Base-by-base conservation (phyloP, 2,329 filamentous ascomycete genomes). In the Coniochaeta sp. region DNA sequence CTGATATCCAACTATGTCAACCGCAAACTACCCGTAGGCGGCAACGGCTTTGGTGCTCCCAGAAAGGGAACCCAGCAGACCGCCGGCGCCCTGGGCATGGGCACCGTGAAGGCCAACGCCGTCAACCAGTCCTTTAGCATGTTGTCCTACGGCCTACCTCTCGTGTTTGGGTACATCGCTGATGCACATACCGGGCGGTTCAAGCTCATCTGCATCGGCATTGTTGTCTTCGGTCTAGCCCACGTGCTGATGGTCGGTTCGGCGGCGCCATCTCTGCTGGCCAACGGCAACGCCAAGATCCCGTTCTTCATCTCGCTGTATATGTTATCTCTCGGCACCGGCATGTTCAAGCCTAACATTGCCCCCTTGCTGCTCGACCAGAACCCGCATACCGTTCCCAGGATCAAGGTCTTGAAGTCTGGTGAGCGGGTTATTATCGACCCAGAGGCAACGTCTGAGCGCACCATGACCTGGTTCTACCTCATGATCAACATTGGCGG, bases 171-270 rank as follows among this genome's bases (percentile, higher is more conserved):
- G 13, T 81, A 74, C 64, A 60, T 85, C 9, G 83, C 86, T 31
- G 87, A 91, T 63, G 75, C 83, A 53, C 83, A 82, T 58, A 78
- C 81, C 48, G 87, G 87, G 51, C 84, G 86, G 52, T 90, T 84
- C 70, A 76, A 76, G 58, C 86, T 87, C 45, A 89, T 91, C 60
- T 81, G 83, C 64, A 78, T 79, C 61, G 85, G 86, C 55, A 81
- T 87, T n/a, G 70, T 69, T 2, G 73, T 87, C 38, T 85, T 85
- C 52, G 79, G 86, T 63, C 50, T 86, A 28, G 86, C 85, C 8
- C 83, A 89, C 59, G 63, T 82, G n/a, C 78, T 89, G 49, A 71
- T 88, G 51, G 76, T 86, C 53, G 69, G 81, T 13, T 84, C 83
- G 1, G 79, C 83, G 13, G 71, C 85, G 9, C 85, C 85, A 0